These are phyloP conservation scores for Aspergillus cejpii DNA, from an alignment of 2,329 filamentous ascomycete species.

Conservation along the genomic window DNA sequence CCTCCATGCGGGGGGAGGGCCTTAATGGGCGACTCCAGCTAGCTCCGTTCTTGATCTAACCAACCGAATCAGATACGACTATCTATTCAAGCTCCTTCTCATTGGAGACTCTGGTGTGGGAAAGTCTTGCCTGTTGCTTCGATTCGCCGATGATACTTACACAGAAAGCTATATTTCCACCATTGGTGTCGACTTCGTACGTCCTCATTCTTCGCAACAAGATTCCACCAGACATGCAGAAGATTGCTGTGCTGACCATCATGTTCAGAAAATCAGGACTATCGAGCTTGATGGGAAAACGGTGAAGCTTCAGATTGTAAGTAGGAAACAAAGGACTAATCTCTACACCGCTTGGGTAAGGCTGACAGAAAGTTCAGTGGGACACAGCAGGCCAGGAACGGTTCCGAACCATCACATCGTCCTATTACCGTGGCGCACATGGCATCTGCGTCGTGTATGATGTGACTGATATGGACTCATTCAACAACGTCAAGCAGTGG, in stretches of 20 bases:
- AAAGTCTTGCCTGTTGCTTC: slow-evolving; percentile 97
- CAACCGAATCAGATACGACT: slow-evolving; percentile 76
- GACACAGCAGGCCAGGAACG: slow-evolving; percentile 98
- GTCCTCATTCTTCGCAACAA: slow-evolving; percentile 34
- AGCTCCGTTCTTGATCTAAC: slow-evolving; percentile 15
- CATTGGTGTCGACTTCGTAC: slow-evolving; percentile 97
- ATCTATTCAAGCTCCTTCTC: slow-evolving; percentile 99
- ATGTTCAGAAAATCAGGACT: slow-evolving; percentile 88
- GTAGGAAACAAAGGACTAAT: slow-evolving; percentile 25
- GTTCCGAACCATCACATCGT: slow-evolving; percentile 99
- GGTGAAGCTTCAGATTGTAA: slow-evolving; percentile 97
- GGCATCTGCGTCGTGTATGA: slow-evolving; percentile 99
- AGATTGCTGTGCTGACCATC: slow-evolving; percentile 17
- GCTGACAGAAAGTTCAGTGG: slow-evolving; percentile 58
- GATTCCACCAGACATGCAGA: slow-evolving; percentile 4
- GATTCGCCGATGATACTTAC: slow-evolving; percentile 98
- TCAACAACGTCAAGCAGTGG: slow-evolving; percentile 99
- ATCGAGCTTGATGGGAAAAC: slow-evolving; percentile 99
- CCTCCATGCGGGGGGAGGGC: not conserved
- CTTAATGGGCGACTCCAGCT: not conserved
- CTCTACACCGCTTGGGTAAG: not conserved
- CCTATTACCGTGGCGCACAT: slow-evolving; percentile 98
- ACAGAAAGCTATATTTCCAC: slow-evolving; percentile 99
- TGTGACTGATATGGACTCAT: slow-evolving; percentile 99
- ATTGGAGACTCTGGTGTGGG: slow-evolving; percentile 99